phyloP scores from a whole-genome alignment of 2,329 filamentous ascomycete genomes.

The Arthrobotrys megalospora region DNA sequence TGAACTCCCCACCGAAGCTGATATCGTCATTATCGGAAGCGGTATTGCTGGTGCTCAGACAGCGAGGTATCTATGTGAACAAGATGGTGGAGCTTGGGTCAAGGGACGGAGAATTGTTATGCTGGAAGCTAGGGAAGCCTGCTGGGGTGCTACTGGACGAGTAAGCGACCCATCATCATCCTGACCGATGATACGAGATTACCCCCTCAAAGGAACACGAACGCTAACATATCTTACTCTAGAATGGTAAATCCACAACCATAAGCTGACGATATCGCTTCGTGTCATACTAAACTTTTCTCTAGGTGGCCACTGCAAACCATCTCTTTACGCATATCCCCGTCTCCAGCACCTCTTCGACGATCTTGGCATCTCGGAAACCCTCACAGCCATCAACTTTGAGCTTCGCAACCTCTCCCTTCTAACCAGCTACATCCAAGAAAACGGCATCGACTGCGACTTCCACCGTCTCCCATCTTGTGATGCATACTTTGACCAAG shows the following conservation, averaged over 20 bases:
- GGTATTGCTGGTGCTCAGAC: slow-evolving; percentile 83
- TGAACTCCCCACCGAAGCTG: slow-evolving; percentile 75
- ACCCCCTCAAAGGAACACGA: neutral
- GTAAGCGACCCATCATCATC: slow-evolving; percentile 65
- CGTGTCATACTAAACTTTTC: slow-evolving; percentile 22
- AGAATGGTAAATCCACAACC: slow-evolving; percentile 12
- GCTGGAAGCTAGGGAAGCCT: slow-evolving; percentile 84
- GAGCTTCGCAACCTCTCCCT: slow-evolving; percentile 79
- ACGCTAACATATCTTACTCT: slow-evolving; percentile 7
- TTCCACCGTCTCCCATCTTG: slow-evolving; percentile 77
- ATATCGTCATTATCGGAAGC: slow-evolving; percentile 81
- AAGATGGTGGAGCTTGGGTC: slow-evolving; percentile 69
- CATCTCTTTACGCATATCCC: slow-evolving; percentile 76
- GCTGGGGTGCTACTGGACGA: slow-evolving; percentile 84
- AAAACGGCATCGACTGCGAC: slow-evolving; percentile 77
- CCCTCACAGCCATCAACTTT: slow-evolving; percentile 70
- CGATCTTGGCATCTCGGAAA: slow-evolving; percentile 61
- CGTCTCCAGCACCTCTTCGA: slow-evolving; percentile 71
- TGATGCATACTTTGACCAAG: slow-evolving; percentile 74
- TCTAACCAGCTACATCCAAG: slow-evolving; percentile 73
- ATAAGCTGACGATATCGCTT: slow-evolving; percentile 17
- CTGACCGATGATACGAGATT: neutral
- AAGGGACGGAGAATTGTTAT: slow-evolving; percentile 73
- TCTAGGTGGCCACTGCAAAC: slow-evolving; percentile 82
- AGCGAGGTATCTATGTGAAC: slow-evolving; percentile 74